These are phyloP conservation scores for Gossypium rotundifolium DNA, from an alignment of 345 rosid genomes.

Conservation along the genomic window DNA sequence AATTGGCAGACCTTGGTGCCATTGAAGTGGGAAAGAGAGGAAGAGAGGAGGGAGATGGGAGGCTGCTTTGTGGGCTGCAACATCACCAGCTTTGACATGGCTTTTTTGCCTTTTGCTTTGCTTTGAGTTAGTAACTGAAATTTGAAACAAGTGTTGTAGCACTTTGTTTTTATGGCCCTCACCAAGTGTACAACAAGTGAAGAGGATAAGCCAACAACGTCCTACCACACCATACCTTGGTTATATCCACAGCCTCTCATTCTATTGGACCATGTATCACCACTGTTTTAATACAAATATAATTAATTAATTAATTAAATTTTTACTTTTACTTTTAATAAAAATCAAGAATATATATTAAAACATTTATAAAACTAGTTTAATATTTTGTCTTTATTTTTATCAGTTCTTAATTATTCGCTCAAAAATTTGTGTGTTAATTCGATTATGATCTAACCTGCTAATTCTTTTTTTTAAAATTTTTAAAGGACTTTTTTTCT, in stretches of 20 bases:
- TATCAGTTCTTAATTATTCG: no score
- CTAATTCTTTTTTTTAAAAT: no score
- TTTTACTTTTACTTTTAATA: no score
- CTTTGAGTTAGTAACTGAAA: conserved; percentile 3
- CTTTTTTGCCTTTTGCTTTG: neutral
- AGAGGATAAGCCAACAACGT: conserved; percentile 36
- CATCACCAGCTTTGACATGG: conserved; percentile 66
- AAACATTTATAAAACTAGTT: no score
- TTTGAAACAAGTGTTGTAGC: conserved; percentile 9
- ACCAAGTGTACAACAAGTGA: conserved; percentile 1
- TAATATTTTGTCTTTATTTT: no score
- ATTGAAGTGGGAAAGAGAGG: conserved; percentile 83
- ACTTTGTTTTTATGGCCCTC: conserved; percentile 7
- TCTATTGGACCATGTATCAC: neutral
- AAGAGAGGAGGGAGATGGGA: conserved; percentile 61
- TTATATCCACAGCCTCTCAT: conserved; percentile 38
- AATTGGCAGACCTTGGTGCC: conserved; percentile 66
- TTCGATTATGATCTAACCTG: no score
- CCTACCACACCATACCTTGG: conserved; percentile 23
- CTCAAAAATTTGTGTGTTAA: no score
- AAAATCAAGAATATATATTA: no score
- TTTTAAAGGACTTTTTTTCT: no score
- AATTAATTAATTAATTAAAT: no score
- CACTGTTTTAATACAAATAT: no score
- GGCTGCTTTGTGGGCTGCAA: conserved; percentile 61